Evolutionary conservation across 352 stramenopile species (phyloP).

Genomic region (Phytophthora sansomeana): DNA sequence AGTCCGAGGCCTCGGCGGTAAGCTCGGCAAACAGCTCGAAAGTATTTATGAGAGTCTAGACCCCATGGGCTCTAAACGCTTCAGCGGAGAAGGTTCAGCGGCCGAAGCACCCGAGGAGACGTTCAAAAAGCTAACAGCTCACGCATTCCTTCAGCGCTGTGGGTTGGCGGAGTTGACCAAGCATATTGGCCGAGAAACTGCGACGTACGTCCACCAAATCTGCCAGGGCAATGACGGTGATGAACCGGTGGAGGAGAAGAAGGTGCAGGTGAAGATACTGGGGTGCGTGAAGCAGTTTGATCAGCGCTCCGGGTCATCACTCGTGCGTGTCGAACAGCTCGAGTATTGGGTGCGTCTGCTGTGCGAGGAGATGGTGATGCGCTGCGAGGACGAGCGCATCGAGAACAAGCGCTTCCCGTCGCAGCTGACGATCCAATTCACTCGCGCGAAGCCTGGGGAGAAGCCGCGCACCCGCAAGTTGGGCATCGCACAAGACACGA

Average conservation of each 20-base stretch:
- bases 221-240: conserved; percentile 74
- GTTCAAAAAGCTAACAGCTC: conserved; percentile 42
- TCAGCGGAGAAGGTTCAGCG: conserved; percentile 5
- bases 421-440: conserved; percentile 64
- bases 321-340: conserved; percentile 62
- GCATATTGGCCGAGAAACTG: conserved; percentile 70
- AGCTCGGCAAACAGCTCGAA: conserved; percentile 77
- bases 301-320: conserved; percentile 54
- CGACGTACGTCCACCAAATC: conserved; percentile 57
- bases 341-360: conserved; percentile 82
- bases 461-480: conserved; percentile 65
- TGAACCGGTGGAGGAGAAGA: conserved; percentile 78
- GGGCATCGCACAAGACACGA: conserved; percentile 63
- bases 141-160: conserved; percentile 63
- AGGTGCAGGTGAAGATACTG: conserved; percentile 71
- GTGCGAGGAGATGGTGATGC: conserved; percentile 76
- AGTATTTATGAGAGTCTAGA: conserved; percentile 59
- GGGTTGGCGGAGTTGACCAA: conserved; percentile 58
- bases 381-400: conserved; percentile 79
- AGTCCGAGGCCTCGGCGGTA: conserved; percentile 77
- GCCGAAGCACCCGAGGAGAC: conserved; percentile 10
- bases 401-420: conserved; percentile 84
- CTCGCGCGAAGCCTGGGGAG: conserved; percentile 40
- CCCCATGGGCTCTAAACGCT: background rate
- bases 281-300: conserved; percentile 85